Conservation (phyloP, 2,329 filamentous ascomycete genomes). For the Chrysoporthe austroafricana region DNA sequence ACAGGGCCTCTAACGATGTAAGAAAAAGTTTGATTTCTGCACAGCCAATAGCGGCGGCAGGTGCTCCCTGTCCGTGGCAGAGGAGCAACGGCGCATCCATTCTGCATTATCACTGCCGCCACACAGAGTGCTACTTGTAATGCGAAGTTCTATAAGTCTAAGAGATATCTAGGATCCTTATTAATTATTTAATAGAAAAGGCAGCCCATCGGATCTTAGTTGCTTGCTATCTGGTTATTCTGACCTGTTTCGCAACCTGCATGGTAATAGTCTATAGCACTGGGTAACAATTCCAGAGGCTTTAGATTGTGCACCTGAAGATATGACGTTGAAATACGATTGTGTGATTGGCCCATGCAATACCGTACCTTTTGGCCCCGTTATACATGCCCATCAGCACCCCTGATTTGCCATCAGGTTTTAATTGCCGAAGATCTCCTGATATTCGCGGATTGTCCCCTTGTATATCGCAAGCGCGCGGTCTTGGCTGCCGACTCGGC, state of each 20-base stretch:
- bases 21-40: background rate
- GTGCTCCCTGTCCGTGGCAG: background rate
- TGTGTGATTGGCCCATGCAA: background rate
- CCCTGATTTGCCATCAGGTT: background rate
- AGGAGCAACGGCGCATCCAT: background rate
- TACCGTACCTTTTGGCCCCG: background rate
- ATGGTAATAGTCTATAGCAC: background rate
- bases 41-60: background rate
- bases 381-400: background rate
- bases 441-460: background rate
- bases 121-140: background rate
- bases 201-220: background rate
- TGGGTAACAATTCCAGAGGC: background rate
- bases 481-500: background rate
- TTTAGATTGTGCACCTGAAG: background rate
- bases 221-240: background rate
- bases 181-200: background rate
- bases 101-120: background rate
- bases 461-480: slow-evolving; percentile 3
- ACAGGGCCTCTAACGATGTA: background rate
- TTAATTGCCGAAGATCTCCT: background rate
- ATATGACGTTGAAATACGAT: background rate
- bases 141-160: background rate
- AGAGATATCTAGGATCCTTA: background rate
- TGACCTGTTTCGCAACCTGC: background rate